Conservation (phyloP, 2,329 filamentous ascomycete genomes). For the Colletotrichum neosansevieriae region DNA sequence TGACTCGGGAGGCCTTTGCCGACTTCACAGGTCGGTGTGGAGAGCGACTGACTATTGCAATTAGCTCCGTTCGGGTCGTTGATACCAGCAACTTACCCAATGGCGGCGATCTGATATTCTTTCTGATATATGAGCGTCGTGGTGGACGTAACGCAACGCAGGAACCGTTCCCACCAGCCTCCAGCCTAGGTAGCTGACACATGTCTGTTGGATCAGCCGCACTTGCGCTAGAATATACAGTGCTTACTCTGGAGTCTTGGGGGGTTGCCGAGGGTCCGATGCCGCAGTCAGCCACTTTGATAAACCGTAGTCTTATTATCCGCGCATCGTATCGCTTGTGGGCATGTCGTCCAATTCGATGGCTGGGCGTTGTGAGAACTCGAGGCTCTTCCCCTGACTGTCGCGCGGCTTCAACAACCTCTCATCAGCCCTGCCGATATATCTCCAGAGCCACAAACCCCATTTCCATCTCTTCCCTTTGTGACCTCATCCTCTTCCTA, state of each 20-base stretch:
- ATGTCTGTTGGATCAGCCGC: slow-evolving; percentile 23
- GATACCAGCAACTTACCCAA: background rate
- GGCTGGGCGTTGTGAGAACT: background rate
- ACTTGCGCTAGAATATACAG: slow-evolving; percentile 14
- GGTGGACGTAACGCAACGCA: background rate
- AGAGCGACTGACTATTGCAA: background rate
- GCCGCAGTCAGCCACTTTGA: slow-evolving; percentile 6
- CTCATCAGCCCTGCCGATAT: background rate
- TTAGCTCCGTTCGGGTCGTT: slow-evolving; percentile 11
- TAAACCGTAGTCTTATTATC: background rate
- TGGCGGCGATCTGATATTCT: background rate
- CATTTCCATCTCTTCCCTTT: background rate
- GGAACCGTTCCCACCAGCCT: background rate
- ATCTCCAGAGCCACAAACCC: background rate
- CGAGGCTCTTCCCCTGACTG: background rate
- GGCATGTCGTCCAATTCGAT: background rate
- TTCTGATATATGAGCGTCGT: background rate
- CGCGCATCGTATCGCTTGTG: background rate
- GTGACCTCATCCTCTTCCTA: background rate
- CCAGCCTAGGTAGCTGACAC: background rate
- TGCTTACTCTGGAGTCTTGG: slow-evolving; percentile 29
- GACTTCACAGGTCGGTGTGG: background rate
- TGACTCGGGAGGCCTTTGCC: slow-evolving; percentile 3
- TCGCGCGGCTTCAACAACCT: too few relatives aligned
- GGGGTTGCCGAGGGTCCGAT: background rate